Evolutionary conservation across 2,329 filamentous ascomycete genomes (phyloP), one percentile per base, ranked within the genome.

Genomic region (Calonectria hawksworthii): DNA sequence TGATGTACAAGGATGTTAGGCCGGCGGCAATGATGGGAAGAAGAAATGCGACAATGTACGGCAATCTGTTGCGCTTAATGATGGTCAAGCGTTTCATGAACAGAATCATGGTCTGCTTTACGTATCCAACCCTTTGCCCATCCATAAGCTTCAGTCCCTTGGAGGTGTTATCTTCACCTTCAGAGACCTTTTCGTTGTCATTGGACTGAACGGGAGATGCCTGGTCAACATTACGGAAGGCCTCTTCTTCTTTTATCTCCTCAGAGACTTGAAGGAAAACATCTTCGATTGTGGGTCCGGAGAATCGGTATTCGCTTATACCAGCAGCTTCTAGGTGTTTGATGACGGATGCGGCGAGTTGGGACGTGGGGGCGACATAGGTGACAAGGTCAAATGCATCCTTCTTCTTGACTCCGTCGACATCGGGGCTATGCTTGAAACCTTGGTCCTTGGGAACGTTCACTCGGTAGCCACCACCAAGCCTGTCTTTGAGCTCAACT

Each of bases 201-300:
- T 75, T 76, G 11, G 78, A 79, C 2, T 71, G 63, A 47, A 54
- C 47, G 30, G 77, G 74, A 4, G 74, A 44, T 18, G 38, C 67
- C 61, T 79, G 81, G 13, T 81, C 81, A n/a, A 72, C 65, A 3
- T 69, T 75, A 3, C 77, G 77, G 69, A 83, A 82, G 14, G 81
- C 79, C 63, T 84, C 84, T 77, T 93, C 91, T 8, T 89, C 89
- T 72, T 88, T 90, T 74, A 95, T 90, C 83, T 98, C 96, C 81
- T 96, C 94, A 0, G 96, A 95, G 50, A 98, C 89, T 77, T 95
- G 93, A 30, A 98, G 86, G 84, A 98, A 98, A 0, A 98, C 96
- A 78, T 98, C 96, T 83, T 98, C 96, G 51, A 98, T 96, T 0
- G 95, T 98, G 0, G 96, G 96, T 0, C 95, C 95, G 21, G 94